Conservation (phyloP, 2,329 filamentous ascomycete genomes). For the Metarhizium humberi region DNA sequence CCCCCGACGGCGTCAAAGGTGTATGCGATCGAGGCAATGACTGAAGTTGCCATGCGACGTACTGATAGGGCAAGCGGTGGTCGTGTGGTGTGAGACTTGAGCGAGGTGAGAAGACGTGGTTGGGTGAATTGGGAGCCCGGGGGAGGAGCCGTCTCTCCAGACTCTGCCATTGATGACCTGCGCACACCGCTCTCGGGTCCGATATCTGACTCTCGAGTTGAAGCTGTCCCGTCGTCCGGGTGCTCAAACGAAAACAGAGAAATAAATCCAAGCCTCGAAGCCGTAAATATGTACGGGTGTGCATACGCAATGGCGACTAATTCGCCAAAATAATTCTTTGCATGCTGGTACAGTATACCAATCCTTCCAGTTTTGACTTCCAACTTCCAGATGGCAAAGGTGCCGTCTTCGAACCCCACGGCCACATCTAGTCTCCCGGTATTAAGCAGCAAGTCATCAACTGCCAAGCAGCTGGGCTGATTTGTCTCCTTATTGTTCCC, state of each 20-base stretch:
- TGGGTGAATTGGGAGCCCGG: constrained; percentile 9
- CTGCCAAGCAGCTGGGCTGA: constrained; percentile 53
- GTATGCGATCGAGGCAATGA: constrained; percentile 81
- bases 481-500: constrained; percentile 12
- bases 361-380: constrained; percentile 35
- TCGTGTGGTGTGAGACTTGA: constrained; percentile 71
- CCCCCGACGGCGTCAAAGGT: constrained; percentile 69
- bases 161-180: background rate
- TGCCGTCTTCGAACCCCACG: constrained; percentile 63
- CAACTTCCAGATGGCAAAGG: constrained; percentile 61
- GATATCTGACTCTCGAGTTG: background rate
- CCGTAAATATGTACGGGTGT: constrained; percentile 69
- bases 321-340: constrained; percentile 52
- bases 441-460: constrained; percentile 44
- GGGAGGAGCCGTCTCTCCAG: constrained; percentile 2
- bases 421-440: constrained; percentile 46
- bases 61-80: constrained; percentile 77
- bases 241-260: constrained; percentile 62
- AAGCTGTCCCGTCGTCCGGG: constrained; percentile 2
- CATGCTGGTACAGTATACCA: constrained; percentile 45
- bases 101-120: constrained; percentile 56
- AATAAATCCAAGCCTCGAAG: constrained; percentile 64
- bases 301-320: constrained; percentile 63
- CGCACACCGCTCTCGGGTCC: background rate
- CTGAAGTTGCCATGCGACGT: constrained; percentile 51